Base-by-base conservation (phyloP, 371 early-diverging fungal genomes). In the Rhizomucor miehei region DNA sequence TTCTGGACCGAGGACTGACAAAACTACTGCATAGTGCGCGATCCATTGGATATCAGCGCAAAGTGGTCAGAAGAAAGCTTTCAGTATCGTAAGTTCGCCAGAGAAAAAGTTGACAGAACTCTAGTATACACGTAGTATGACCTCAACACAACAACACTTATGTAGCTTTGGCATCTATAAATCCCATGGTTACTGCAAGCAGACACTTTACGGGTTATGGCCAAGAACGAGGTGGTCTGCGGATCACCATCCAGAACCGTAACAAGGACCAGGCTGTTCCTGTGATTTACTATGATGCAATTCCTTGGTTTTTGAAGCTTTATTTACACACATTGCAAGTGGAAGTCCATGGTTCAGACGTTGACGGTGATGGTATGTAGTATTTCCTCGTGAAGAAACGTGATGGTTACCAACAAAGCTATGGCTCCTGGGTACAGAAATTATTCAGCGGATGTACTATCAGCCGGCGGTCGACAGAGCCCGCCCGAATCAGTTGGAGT, bases 231-330 rank as follows among this genome's bases (percentile, higher is more conserved):
- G 95, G 95, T 19, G 93, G 93, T 14, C 61, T 97, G 9, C 81
- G 79, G 35, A 73, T 91, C 1, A 80, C 84, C 9, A 64, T 97
- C 8, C 65, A 68, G 29, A 95, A 94, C 61, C 73, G 76, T 38
- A 68, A 84, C 45, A 61, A 62, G 8, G 46, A 56, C 13, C 55
- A 67, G 8, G 36, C 74, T 14, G 55, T 84, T 11, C 65, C 70
- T 2, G 75, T 91, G 6, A 68, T 76, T 16, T 90, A 88, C 59
- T 76, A 87, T 53, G 93, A 96, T 50, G 70, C 84, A 1, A 69
- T 94, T 6, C 98, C 97, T 1, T 98, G 97, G 97, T 94, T 83
- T 58, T 72, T 98, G 21, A 91, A 90, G 50, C 52, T 94, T 11
- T 95, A 93, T 72, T 62, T 91, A 12, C 95, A 97, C 59, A 96